A percentile compares a stretch with the other conserved stretches of the same genome.
Conservation (phyloP, 1,284 basidiomycete species). For the Puccinia hordei region DNA sequence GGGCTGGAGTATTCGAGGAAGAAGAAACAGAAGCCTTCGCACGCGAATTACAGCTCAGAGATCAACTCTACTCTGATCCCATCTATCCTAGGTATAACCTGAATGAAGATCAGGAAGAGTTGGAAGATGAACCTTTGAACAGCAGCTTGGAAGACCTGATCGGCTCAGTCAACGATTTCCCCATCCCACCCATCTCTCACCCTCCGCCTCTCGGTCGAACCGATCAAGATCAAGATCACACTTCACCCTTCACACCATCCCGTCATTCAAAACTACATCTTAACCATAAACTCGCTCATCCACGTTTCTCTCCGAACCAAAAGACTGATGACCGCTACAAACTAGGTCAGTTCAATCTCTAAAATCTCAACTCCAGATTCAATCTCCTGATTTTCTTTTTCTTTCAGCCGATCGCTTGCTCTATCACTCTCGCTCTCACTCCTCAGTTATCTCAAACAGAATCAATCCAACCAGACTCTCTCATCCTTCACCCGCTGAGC, state of each 20-base stretch:
- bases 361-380: no score
- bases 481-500: not conserved
- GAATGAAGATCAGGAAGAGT: conserved; percentile 3
- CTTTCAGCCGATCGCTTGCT: not conserved
- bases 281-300: no score
- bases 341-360: not conserved
- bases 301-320: no score
- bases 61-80: conserved; percentile 26
- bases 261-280: not conserved
- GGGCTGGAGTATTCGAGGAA: conserved; percentile 69
- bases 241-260: not conserved
- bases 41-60: conserved; percentile 59
- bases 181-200: not conserved
- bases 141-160: not conserved
- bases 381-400: not conserved
- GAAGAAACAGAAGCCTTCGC: conserved; percentile 62
- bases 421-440: not conserved
- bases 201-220: not conserved
- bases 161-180: not conserved
- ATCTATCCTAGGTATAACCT: not conserved
- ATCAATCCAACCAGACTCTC: not conserved
- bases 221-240: not conserved
- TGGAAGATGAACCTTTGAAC: conserved; percentile 13
- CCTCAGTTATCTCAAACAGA: conserved; percentile 10
- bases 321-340: not conserved